Percentiles rank a stretch among this genome's conserved stretches.
These are phyloP conservation scores for Incumbomyces lentus DNA, from an alignment of 2,329 filamentous ascomycete genomes.

Conservation along the genomic window DNA sequence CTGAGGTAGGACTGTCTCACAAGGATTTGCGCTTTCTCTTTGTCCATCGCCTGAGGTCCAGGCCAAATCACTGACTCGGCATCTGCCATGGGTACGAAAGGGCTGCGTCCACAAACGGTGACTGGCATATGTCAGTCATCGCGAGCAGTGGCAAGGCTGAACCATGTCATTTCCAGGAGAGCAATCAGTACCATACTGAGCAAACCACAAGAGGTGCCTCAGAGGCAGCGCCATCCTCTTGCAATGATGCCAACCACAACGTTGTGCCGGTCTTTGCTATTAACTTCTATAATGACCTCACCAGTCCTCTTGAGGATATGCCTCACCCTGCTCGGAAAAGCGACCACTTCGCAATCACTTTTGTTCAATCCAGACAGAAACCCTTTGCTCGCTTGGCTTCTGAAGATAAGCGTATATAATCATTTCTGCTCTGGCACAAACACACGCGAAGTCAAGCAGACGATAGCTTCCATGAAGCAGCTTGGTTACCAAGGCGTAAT, in stretches of 20 bases:
- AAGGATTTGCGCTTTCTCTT: too few species aligned
- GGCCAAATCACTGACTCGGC: too few species aligned
- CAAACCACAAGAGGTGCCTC: too few species aligned
- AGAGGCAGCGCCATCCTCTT: constrained; percentile 1
- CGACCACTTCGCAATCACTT: constrained; percentile 34
- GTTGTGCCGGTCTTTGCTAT: constrained; percentile 23
- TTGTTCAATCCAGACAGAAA: constrained; percentile 41
- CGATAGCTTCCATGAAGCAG: constrained; percentile 35
- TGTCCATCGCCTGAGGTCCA: too few species aligned
- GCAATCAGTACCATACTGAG: too few species aligned
- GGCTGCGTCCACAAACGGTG: too few species aligned
- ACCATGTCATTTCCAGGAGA: too few species aligned
- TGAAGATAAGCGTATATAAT: constrained; percentile 42
- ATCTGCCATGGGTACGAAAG: too few species aligned
- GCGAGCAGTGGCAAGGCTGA: too few species aligned
- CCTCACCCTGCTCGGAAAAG: constrained; percentile 25
- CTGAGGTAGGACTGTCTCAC: too few species aligned
- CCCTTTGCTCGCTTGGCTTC: constrained; percentile 33
- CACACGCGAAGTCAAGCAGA: constrained; percentile 36
- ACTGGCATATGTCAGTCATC: too few species aligned
- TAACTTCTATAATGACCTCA: constrained; percentile 25
- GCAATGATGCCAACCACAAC: constrained; percentile 17
- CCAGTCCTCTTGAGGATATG: constrained; percentile 24
- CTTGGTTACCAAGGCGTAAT: constrained; percentile 45
- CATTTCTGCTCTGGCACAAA: constrained; percentile 49